Evolutionary conservation across 352 stramenopile species (phyloP).

Genomic region (Chrysophaeum taylorii): DNA sequence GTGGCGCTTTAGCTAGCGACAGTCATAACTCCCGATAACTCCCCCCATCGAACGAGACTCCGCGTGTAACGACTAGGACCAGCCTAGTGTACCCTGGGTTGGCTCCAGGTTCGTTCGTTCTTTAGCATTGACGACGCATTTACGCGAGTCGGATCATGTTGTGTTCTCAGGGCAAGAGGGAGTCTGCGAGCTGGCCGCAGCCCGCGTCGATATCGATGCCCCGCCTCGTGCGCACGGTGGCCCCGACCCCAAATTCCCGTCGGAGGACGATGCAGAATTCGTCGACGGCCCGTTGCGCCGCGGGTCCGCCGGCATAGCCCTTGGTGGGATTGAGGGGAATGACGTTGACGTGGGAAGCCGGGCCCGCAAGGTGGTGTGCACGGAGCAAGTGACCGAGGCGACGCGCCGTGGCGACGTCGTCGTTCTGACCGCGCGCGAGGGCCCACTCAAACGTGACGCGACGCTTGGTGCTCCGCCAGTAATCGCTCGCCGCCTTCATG

Average conservation of each 20-base stretch:
- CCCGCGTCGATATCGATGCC: slow-evolving; percentile 77
- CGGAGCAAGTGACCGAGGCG: slow-evolving; percentile 49
- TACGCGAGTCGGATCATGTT: no score
- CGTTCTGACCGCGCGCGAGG: slow-evolving; percentile 62
- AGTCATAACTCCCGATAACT: no score
- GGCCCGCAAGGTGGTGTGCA: slow-evolving; percentile 38
- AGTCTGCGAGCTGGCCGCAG: slow-evolving; percentile 72
- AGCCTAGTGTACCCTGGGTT: no score
- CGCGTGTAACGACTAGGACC: no score
- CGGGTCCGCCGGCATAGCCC: slow-evolving; percentile 43
- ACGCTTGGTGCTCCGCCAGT: slow-evolving; percentile 41
- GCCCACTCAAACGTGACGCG: slow-evolving; percentile 74
- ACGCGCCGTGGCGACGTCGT: slow-evolving; percentile 48
- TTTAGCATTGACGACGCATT: no score
- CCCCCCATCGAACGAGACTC: no score
- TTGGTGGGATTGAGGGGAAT: slow-evolving; percentile 70
- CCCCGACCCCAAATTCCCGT: slow-evolving; percentile 45
- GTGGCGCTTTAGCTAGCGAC: no score
- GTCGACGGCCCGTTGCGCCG: slow-evolving; percentile 38
- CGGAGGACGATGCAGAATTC: slow-evolving; percentile 47
- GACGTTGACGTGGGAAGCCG: slow-evolving; percentile 70
- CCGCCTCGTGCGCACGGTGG: slow-evolving; percentile 54
- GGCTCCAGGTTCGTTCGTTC: no score
- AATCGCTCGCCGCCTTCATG: slow-evolving; percentile 49
- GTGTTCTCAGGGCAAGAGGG: no score